Conservation (phyloP, 2,329 filamentous ascomycete species). For the Aspergillus sp. region DNA sequence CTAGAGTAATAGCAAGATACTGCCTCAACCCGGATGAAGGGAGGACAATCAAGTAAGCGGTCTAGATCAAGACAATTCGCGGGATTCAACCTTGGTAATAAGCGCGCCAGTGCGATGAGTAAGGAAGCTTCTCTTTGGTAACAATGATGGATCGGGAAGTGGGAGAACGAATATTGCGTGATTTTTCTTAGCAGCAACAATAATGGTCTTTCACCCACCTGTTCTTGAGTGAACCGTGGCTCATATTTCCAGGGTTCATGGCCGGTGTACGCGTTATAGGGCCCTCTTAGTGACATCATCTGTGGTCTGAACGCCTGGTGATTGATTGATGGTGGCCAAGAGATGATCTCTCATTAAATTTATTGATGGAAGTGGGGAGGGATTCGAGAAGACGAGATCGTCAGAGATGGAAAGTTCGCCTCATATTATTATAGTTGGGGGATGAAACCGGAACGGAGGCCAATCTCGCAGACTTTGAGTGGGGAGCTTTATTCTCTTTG, state of each 20-base stretch:
- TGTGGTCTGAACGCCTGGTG: neutral
- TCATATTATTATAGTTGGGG: neutral
- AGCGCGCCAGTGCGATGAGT: neutral
- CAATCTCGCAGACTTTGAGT: neutral
- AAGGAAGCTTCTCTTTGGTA: neutral
- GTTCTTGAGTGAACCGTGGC: neutral
- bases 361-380: neutral
- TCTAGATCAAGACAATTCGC: neutral
- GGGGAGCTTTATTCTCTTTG: neutral
- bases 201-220: neutral
- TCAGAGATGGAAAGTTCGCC: neutral
- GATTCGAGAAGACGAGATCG: neutral
- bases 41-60: constrained; percentile 12
- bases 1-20: constrained; percentile 38
- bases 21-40: constrained; percentile 42
- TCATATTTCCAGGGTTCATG: constrained; percentile 13
- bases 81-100: neutral
- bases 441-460: neutral
- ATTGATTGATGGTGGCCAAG: neutral
- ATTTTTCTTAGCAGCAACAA: constrained; percentile 2
- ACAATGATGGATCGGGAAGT: neutral
- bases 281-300: constrained; percentile 14
- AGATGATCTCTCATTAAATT: neutral
- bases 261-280: neutral
- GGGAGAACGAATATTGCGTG: constrained; percentile 1